Evolutionary conservation across 176 grass and related monocot genomes (phyloP), one percentile per base, ranked within the genome.

Genomic region (Rhynchospora pubera): DNA sequence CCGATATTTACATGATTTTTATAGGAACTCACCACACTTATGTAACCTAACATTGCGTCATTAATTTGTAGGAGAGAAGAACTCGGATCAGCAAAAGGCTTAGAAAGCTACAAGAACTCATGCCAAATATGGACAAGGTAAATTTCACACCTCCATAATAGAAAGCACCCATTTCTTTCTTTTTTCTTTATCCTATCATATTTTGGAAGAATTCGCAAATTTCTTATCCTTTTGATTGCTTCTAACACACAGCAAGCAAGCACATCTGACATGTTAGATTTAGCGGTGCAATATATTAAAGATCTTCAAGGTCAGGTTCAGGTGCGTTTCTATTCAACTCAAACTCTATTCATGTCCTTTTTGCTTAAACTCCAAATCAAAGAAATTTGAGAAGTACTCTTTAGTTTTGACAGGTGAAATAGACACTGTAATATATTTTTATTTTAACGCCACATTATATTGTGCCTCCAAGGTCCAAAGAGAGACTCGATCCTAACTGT

Each of bases 71-170:
- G 96, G 96, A 95, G 87, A 95, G 96, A 85, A 91, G 96, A 90
- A 99, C 96, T 26, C 85, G 89, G 87, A 99, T 99, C 48, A 95
- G 96, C 83, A 93, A 93, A 87, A 99, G 87, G 89, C 85, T 99
- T 18, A 88, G 87, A 72, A 99, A 90, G 85, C 84, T 99, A 65
- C 91, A 95, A 79, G 96, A 95, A 63, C 85, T 99, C 45, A 91
- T 99, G 19, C 96, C 96, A 11, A 99, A 95, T 82, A 99, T 99
- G 96, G 96, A 99, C 65, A 95, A 99, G 96, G 96, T 89, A 99
- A 52, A 32, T 50, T 28, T 34, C 16, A 61, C 13, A 46, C 43
- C 23, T 78, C 12, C 32, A 62, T 80, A 82, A n/a, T 71, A 74
- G 24, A 47, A 32, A 19, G 13, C 46, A 47, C 58, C 22, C 21